Conservation (phyloP, 2,329 filamentous ascomycete genomes). For the Fusarium foetens region DNA sequence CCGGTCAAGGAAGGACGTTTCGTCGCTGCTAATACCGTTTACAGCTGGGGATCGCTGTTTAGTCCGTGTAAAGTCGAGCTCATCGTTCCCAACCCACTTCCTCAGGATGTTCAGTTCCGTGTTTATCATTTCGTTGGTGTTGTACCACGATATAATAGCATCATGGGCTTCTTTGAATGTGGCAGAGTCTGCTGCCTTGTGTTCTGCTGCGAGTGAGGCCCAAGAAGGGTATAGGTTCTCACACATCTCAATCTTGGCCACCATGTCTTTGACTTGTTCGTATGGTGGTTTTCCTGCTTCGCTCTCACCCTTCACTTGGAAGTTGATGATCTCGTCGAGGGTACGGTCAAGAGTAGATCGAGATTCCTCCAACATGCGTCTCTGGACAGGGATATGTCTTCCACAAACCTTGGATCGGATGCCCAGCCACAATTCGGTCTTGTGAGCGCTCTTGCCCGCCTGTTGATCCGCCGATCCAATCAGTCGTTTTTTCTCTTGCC, state of each 20-base stretch:
- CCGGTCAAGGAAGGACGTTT: slow-evolving; percentile 92
- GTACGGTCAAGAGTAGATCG: slow-evolving; percentile 76
- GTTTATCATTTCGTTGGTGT: slow-evolving; percentile 95
- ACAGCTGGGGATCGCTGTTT: slow-evolving; percentile 71
- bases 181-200: slow-evolving; percentile 79
- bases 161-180: slow-evolving; percentile 86
- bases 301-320: slow-evolving; percentile 92
- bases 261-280: slow-evolving; percentile 89
- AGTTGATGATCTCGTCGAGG: slow-evolving; percentile 90
- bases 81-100: slow-evolving; percentile 96
- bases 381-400: slow-evolving; percentile 83
- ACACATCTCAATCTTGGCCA: slow-evolving; percentile 89
- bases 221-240: slow-evolving; percentile 87
- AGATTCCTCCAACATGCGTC: slow-evolving; percentile 87
- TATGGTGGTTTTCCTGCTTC: slow-evolving; percentile 89
- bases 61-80: slow-evolving; percentile 87
- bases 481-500: slow-evolving; percentile 95
- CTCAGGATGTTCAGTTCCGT: slow-evolving; percentile 91
- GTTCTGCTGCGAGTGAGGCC: slow-evolving; percentile 75
- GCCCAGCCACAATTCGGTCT: slow-evolving; percentile 87
- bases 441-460: slow-evolving; percentile 71
- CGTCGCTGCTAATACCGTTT: slow-evolving; percentile 80
- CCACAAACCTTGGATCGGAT: slow-evolving; percentile 86
- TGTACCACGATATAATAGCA: slow-evolving; percentile 94
- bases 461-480: slow-evolving; percentile 77